Percentiles rank a stretch among this genome's conserved stretches.
phyloP scores from a whole-genome alignment of 805 yeast species.

The Ogataea zsoltii region DNA sequence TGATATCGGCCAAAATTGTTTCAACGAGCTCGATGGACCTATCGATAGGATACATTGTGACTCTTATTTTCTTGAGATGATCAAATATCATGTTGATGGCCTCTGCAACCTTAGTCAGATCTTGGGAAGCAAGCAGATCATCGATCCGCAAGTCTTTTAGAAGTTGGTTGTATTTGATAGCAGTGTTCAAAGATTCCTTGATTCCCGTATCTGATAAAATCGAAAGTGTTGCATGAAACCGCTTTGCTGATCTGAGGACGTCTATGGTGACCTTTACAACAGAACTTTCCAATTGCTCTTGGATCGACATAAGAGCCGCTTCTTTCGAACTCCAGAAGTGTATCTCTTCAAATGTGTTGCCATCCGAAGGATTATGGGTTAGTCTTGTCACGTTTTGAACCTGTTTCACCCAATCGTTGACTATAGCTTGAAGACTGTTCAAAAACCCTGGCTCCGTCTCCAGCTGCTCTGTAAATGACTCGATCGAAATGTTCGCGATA shows the following conservation, averaged over 20 bases:
- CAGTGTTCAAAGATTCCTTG: constrained; percentile 48
- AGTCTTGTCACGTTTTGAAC: constrained; percentile 58
- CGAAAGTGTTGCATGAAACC: constrained; percentile 78
- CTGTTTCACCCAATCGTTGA: constrained; percentile 71
- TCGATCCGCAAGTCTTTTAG: constrained; percentile 70
- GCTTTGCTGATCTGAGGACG: constrained; percentile 64
- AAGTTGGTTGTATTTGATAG: constrained; percentile 60
- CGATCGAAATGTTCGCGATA: constrained; percentile 10
- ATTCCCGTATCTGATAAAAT: constrained; percentile 73
- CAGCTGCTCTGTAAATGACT: constrained; percentile 28
- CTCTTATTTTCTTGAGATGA: constrained; percentile 64
- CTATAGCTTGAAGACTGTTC: constrained; percentile 68
- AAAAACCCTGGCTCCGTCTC: constrained; percentile 55
- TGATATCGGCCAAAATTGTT: constrained; percentile 59
- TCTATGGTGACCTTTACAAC: constrained; percentile 60
- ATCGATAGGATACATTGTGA: constrained; percentile 60
- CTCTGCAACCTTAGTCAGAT: constrained; percentile 44
- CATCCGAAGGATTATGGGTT: constrained; percentile 53
- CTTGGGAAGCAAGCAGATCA: constrained; percentile 50
- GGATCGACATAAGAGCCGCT: constrained; percentile 52
- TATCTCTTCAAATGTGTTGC: constrained; percentile 63
- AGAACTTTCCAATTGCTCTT: constrained; percentile 55
- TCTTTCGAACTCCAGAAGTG: constrained; percentile 80
- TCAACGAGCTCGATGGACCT: constrained; percentile 69
- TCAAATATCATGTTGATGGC: constrained; percentile 51